Evolutionary conservation across 768 basidiomycete species (phyloP), one percentile per base, ranked within the genome.

Genomic region (Sutorius australiensis): DNA sequence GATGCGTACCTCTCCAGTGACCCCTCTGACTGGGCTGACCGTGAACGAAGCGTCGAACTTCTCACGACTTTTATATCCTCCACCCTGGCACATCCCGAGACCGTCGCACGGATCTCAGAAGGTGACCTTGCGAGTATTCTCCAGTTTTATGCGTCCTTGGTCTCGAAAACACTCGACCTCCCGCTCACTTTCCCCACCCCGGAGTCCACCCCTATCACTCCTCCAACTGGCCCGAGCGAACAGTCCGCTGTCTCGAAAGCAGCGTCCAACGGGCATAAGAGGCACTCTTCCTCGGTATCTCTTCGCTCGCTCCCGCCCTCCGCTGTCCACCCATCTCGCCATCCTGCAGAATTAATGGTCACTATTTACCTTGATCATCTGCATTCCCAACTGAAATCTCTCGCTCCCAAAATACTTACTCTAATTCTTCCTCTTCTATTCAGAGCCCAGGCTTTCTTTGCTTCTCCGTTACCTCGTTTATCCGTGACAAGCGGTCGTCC

Each of bases 361-460:
- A 67, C 75, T 10, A 73, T 87, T 40, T 90, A 87, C 63, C 75
- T 89, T 16, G 73, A 74, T 54, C 81, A 88, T 63, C 77, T 89
- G 11, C 69, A 73, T n/a, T 74, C 79, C 1, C 82, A 86, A 53
- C 70, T 83, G 42, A 84, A 84, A 62, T 76, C 75, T 14, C 73
- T 89, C 14, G 73, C 83, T 6, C 77, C 83, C 7, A 67, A 67
- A 11, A 76, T 79, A 60, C 77, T 89, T 33, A 64, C 70, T 12
- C 60, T 70, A 33, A 81, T 90, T 48, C 73, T 90, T n/a, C 84
- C 86, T 0, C 73, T 86, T 32, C 79, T 92, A n/a, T 87, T 89
- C 62, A 82, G 86, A 16, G 79, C 79, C 19, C 75, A 87, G 21
- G 81, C 84, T 1, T 83, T 80, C 59, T 86, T 80, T 61, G 74